phyloP scores from a whole-genome alignment of 108 stramenopile species.

The Halocafeteria seosinensis region DNA sequence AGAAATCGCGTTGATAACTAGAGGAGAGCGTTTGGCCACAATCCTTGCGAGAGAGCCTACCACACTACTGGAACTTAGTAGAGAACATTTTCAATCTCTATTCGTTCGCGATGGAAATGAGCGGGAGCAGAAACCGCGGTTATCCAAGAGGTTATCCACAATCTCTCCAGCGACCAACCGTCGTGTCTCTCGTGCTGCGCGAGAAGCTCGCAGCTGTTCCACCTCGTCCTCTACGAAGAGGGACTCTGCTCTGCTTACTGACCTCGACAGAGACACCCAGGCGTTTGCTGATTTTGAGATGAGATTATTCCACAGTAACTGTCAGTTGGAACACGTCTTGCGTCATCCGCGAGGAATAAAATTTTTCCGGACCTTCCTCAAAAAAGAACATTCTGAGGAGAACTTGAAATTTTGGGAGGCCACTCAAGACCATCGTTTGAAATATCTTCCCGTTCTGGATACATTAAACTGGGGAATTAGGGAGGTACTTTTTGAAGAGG shows the following conservation, averaged over 20 bases:
- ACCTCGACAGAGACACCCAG: no score
- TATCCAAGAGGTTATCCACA: no score
- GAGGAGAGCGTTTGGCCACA: background rate
- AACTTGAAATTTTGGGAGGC: background rate
- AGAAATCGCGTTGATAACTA: background rate
- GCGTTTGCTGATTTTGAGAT: background rate
- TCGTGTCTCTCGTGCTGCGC: no score
- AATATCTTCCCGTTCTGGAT: background rate
- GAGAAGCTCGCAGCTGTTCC: no score
- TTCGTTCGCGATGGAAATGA: no score
- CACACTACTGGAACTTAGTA: background rate
- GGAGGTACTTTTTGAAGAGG: background rate
- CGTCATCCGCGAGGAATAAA: background rate
- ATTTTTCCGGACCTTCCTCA: background rate
- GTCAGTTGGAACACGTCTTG: background rate
- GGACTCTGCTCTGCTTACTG: no score
- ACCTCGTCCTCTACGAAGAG: no score
- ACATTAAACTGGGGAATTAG: background rate
- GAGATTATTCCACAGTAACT: background rate
- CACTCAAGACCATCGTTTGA: background rate
- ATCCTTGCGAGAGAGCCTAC: background rate
- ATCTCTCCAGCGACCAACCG: no score
- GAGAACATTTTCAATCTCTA: background rate
- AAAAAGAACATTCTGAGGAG: background rate
- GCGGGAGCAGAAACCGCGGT: no score